phyloP scores from a whole-genome alignment of 1,284 basidiomycete species.

The Schizophyllum amplum region DNA sequence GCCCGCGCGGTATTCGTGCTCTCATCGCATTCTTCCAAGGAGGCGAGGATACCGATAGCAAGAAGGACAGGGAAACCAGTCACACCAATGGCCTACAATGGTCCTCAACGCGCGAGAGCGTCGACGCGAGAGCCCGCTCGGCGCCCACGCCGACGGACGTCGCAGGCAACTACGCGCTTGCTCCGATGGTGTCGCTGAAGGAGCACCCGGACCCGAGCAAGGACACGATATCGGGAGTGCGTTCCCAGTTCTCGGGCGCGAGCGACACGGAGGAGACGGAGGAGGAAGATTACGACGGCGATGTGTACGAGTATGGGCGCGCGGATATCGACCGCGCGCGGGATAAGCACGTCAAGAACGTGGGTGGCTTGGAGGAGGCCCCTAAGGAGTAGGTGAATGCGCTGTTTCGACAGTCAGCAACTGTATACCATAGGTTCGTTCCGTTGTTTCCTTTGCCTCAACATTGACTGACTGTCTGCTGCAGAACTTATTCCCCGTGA shows the following conservation, averaged over 20 bases:
- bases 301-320: background rate
- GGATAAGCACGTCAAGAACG: background rate
- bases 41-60: background rate
- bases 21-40: conserved; percentile 20
- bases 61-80: background rate
- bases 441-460: too few relatives aligned
- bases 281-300: background rate
- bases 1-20: conserved; percentile 28
- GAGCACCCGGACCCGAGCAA: background rate
- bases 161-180: background rate
- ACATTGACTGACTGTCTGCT: too few relatives aligned
- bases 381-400: background rate
- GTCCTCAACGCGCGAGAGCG: too few relatives aligned
- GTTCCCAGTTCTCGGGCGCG: background rate
- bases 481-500: too few relatives aligned
- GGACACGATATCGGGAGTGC: background rate
- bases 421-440: too few relatives aligned
- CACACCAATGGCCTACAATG: background rate
- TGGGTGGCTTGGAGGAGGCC: background rate
- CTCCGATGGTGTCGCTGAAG: background rate
- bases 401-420: too few relatives aligned
- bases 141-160: background rate
- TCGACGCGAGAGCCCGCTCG: too few relatives aligned
- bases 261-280: background rate
- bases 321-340: background rate